These are phyloP conservation scores for Letharia lupina DNA, from an alignment of 495 filamentous ascomycete species.

Conservation along the genomic window DNA sequence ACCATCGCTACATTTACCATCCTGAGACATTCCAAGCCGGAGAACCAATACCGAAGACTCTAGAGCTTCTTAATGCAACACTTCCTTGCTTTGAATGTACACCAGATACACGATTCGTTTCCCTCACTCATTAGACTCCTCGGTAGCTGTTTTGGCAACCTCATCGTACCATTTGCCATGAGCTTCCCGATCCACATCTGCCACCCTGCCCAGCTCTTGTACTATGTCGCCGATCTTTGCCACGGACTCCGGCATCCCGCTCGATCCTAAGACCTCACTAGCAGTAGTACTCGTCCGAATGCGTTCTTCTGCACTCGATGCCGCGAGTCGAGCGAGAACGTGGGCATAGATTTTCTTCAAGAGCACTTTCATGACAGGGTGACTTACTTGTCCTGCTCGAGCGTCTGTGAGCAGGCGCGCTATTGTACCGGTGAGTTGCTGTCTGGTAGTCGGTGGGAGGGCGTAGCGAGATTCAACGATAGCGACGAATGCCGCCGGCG, in stretches of 20 bases:
- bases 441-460: slow-evolving; percentile 54
- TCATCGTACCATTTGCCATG: slow-evolving; percentile 77
- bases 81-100: slow-evolving; percentile 33
- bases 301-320: slow-evolving; percentile 68
- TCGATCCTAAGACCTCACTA: slow-evolving; percentile 68
- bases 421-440: slow-evolving; percentile 41
- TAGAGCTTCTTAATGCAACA: slow-evolving; percentile 22
- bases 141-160: slow-evolving; percentile 31
- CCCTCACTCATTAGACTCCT: slow-evolving; percentile 21
- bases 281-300: slow-evolving; percentile 74
- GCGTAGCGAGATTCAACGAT: slow-evolving; percentile 71
- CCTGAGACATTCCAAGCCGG: neutral
- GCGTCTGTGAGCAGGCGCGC: slow-evolving; percentile 46
- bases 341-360: slow-evolving; percentile 42
- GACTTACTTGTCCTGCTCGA: slow-evolving; percentile 31
- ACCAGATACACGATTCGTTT: neutral
- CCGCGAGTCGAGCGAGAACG: slow-evolving; percentile 65
- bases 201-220: slow-evolving; percentile 66
- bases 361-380: slow-evolving; percentile 34
- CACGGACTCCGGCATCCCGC: slow-evolving; percentile 87
- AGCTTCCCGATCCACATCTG: slow-evolving; percentile 67
- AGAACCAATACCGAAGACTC: neutral
- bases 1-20: neutral
- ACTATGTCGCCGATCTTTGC: slow-evolving; percentile 71
- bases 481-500: slow-evolving; percentile 59